Evolutionary conservation across 306 rosid species (phyloP).

Genomic region (Pyrus betulifolia): DNA sequence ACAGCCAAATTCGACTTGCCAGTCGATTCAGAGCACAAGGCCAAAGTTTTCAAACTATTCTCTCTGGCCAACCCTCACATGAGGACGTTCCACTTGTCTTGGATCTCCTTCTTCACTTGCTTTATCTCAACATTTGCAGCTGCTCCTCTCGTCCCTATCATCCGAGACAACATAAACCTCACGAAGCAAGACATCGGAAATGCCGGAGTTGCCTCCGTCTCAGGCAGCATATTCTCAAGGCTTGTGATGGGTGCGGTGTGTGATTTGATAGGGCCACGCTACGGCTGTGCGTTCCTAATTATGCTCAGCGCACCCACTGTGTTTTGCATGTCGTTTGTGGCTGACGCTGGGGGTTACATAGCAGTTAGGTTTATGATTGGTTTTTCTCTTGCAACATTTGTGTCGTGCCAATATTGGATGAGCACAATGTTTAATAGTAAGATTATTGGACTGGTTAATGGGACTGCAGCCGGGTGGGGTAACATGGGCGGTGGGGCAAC

Average conservation of each 20-base stretch:
- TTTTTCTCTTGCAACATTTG: slow-evolving; percentile 80
- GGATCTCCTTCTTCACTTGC: slow-evolving; percentile 89
- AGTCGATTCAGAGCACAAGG: slow-evolving; percentile 78
- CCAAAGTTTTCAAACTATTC: slow-evolving; percentile 62
- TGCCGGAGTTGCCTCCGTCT: slow-evolving; percentile 86
- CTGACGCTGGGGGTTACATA: slow-evolving; percentile 50
- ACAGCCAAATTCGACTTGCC: slow-evolving; percentile 64
- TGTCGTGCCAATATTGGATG: slow-evolving; percentile 97
- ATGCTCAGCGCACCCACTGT: slow-evolving; percentile 69
- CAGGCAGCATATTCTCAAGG: slow-evolving; percentile 80
- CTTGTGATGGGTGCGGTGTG: slow-evolving; percentile 75
- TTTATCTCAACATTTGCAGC: slow-evolving; percentile 86
- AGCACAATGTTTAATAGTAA: slow-evolving; percentile 80
- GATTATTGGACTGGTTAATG: slow-evolving; percentile 77
- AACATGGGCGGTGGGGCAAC: slow-evolving; percentile 98
- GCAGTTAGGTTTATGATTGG: slow-evolving; percentile 80
- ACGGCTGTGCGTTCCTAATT: slow-evolving; percentile 69
- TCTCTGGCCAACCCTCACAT: slow-evolving; percentile 84
- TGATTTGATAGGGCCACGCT: slow-evolving; percentile 71
- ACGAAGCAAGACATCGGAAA: slow-evolving; percentile 74
- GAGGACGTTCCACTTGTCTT: slow-evolving; percentile 94
- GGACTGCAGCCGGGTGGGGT: slow-evolving; percentile 95
- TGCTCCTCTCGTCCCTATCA: slow-evolving; percentile 69
- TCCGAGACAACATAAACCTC: slow-evolving; percentile 69
- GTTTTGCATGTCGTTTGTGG: slow-evolving; percentile 70